A percentile compares a stretch with the other conserved stretches of the same genome.
These are phyloP conservation scores for Trichoderma reesei DNA, from an alignment of 495 filamentous ascomycete species.

Conservation along the genomic window DNA sequence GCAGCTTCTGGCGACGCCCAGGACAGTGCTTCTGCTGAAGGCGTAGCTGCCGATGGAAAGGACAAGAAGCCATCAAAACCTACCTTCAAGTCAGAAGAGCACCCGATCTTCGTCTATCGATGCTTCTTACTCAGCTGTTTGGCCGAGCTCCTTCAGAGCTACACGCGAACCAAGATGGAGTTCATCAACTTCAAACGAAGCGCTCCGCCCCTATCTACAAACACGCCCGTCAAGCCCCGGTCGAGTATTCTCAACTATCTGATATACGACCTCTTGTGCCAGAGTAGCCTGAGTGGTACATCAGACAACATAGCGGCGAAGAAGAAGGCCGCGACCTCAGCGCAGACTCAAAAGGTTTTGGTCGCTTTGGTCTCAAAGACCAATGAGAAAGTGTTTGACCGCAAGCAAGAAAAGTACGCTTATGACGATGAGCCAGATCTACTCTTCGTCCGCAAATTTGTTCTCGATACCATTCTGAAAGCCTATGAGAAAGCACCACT, in stretches of 20 bases:
- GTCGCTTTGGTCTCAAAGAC: slow-evolving; percentile 84
- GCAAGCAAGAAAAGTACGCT: slow-evolving; percentile 41
- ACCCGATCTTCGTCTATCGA: slow-evolving; percentile 92
- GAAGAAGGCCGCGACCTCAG: slow-evolving; percentile 75
- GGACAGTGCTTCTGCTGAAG: slow-evolving; percentile 20
- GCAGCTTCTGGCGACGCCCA: slow-evolving; percentile 18
- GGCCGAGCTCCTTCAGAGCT: slow-evolving; percentile 84
- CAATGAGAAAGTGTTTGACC: slow-evolving; percentile 55
- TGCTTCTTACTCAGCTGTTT: slow-evolving; percentile 93
- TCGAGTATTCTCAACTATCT: slow-evolving; percentile 91
- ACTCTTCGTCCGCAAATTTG: slow-evolving; percentile 85
- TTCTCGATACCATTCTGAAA: slow-evolving; percentile 83
- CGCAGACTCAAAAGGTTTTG: slow-evolving; percentile 73
- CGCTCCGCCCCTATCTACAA: slow-evolving; percentile 56
- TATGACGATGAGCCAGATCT: slow-evolving; percentile 78
- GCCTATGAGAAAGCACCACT: slow-evolving; percentile 82
- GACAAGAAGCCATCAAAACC: slow-evolving; percentile 64
- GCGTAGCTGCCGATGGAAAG: slow-evolving; percentile 29
- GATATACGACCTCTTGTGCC: slow-evolving; percentile 71
- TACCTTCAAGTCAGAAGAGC: slow-evolving; percentile 80
- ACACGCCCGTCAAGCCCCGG: slow-evolving; percentile 86
- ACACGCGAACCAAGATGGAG: slow-evolving; percentile 90
- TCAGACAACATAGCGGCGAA: slow-evolving; percentile 64
- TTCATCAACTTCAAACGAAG: slow-evolving; percentile 97
- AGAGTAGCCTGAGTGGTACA: slow-evolving; percentile 58